A percentile compares a stretch with the other conserved stretches of the same genome.
Evolutionary conservation across 73 alveolate species (phyloP).

Genomic region (Paramecium primaurelia): DNA sequence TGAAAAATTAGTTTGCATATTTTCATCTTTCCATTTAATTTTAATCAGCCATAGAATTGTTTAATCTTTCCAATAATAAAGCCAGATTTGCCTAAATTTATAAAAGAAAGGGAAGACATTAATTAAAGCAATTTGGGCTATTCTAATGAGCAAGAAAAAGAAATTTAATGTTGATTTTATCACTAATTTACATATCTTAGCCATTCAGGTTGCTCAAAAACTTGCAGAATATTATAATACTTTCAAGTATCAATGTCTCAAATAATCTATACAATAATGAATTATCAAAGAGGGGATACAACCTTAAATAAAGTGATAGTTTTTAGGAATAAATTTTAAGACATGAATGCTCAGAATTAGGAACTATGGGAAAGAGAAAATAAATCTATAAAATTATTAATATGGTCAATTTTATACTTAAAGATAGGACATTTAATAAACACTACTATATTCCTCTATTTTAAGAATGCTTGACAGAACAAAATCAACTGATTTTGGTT

Average conservation of each 20-base stretch:
- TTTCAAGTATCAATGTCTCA: background rate
- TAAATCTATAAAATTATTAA: background rate
- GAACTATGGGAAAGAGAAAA: background rate
- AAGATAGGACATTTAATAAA: background rate
- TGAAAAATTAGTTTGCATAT: too few relatives aligned
- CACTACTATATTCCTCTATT: background rate
- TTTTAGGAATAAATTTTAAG: background rate
- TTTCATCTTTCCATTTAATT: too few relatives aligned
- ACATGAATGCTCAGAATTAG: background rate
- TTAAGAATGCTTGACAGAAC: background rate
- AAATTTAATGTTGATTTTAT: background rate
- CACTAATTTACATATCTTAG: background rate
- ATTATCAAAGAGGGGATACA: background rate
- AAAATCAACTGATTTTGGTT: background rate
- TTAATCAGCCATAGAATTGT: too few relatives aligned
- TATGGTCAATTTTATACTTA: background rate
- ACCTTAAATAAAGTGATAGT: background rate
- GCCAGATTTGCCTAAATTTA: background rate
- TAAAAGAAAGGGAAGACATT: background rate
- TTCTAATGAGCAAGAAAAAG: background rate
- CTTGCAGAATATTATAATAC: background rate
- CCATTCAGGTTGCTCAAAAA: background rate
- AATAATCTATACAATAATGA: background rate
- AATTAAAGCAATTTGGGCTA: background rate
- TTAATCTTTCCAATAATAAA: too few relatives aligned